Evolutionary conservation across 371 early-diverging fungal genomes (phyloP), one percentile per base, ranked within the genome.

Genomic region (Zopfochytrium polystomum): DNA sequence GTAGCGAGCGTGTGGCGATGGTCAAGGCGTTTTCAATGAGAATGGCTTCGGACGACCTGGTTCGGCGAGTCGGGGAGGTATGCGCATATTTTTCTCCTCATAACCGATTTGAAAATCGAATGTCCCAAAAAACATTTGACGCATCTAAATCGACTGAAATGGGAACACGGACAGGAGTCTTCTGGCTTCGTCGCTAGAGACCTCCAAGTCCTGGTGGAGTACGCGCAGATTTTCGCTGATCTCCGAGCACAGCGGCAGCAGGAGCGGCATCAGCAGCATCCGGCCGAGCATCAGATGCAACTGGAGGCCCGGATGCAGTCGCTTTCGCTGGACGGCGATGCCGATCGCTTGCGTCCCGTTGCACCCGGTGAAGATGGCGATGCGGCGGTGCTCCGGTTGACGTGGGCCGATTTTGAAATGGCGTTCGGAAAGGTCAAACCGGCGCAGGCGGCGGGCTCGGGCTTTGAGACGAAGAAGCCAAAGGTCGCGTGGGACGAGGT

Each of bases 401-500:
- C n/a, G n/a, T n/a, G n/a, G n/a, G n/a, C n/a, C 1, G 70, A 70
- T 29, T 52, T 66, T 43, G 3, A 22, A 23, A 25, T 47, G 27
- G 72, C 66, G 13, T 51, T 65, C 4, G 11, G n/a, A 15, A 47
- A 34, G 15, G 54, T 65, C 29, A 29, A 57, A 33, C 59, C 66
- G 29, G 33, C 46, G 13, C 63, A 60, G 9, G 49, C 44, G 23
- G 45, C 34, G 5, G 55, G 42, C 23, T 25, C 52, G 6, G 73
- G 67, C 2, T 73, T 73, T 32, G 69, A 73, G 20, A 44, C 65
- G 18, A 70, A 60, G 22, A 75, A 75, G 6, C 72, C 74, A 55
- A 55, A 70, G 26, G 67, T 78, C 4, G 43, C 53, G 5, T 84
- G 81, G 80, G 65, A 58, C 9, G 75, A 74, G 2, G 67, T 83